These are phyloP conservation scores for Amylostereum chailletii DNA, from an alignment of 1,284 basidiomycete genomes.

Conservation along the genomic window DNA sequence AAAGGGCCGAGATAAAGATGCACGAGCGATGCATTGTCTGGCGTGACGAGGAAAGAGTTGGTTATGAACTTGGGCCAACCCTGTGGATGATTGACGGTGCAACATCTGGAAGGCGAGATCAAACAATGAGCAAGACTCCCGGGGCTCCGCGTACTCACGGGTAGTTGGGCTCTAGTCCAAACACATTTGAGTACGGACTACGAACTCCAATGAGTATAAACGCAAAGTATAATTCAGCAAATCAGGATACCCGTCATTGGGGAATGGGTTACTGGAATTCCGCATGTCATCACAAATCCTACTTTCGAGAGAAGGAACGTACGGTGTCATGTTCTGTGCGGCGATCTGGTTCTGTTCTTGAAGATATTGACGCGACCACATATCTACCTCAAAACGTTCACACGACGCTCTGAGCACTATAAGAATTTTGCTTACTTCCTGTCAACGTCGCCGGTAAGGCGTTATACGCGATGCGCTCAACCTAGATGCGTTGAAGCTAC, in stretches of 20 bases:
- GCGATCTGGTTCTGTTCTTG: conserved; percentile 56
- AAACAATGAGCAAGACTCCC: too few species aligned
- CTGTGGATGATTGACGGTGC: conserved; percentile 54
- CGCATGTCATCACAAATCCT: conserved; percentile 1
- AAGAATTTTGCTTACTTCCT: conserved; percentile 26
- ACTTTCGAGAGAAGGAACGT: conserved; percentile 14
- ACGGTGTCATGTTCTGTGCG: conserved; percentile 49
- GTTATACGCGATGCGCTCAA: conserved; percentile 53
- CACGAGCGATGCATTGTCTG: conserved; percentile 39
- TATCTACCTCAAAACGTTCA: conserved; percentile 25
- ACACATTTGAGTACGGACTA: conserved; percentile 49
- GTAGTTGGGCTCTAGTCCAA: conserved; percentile 30
- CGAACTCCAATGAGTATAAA: background rate
- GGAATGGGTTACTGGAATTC: conserved; percentile 40
- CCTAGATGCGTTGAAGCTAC: conserved; percentile 20
- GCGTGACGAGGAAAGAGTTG: conserved; percentile 46
- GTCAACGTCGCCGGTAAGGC: conserved; percentile 47
- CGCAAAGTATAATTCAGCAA: background rate
- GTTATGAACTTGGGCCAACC: conserved; percentile 55
- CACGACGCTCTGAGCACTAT: background rate
- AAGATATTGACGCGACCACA: conserved; percentile 54
- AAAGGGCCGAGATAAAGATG: conserved; percentile 53
- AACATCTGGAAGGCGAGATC: conserved; percentile 29
- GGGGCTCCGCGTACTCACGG: conserved; percentile 15
- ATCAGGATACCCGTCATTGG: conserved; percentile 35